A percentile compares a stretch with the other conserved stretches of the same genome.
Conservation (phyloP, 257 asterid genomes). For the Oldenlandia corymbosa region DNA sequence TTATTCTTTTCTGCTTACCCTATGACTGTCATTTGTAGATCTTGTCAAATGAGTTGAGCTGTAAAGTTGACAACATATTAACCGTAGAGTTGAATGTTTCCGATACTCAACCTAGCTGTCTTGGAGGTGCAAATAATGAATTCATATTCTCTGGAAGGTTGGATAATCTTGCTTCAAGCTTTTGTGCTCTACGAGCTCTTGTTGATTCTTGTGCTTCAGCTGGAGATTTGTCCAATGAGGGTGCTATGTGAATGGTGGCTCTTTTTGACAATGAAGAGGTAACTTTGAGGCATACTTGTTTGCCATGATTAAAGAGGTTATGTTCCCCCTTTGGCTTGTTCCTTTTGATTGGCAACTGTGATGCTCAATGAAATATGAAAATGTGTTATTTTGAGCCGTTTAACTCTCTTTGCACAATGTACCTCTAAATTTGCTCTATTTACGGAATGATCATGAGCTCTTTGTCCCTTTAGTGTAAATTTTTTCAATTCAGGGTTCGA, state of each 20-base stretch:
- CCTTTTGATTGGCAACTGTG: not conserved
- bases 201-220: conserved; percentile 70
- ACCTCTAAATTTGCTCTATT: not conserved
- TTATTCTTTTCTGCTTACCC: not conserved
- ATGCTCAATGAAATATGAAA: not conserved
- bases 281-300: conserved; percentile 17
- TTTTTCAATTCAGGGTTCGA: no score
- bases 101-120: conserved; percentile 97
- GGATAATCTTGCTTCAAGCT: conserved; percentile 97
- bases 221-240: conserved; percentile 65
- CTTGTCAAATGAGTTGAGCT: conserved; percentile 81
- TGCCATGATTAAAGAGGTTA: not conserved
- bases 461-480: not conserved
- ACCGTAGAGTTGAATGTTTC: conserved; percentile 86
- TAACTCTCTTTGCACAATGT: not conserved
- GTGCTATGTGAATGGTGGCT: conserved; percentile 82
- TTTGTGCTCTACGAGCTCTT: conserved; percentile 94
- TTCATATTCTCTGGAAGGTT: conserved; percentile 96
- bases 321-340: not conserved
- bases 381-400: not conserved
- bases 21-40: conserved; percentile 42
- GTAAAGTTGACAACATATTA: conserved; percentile 71
- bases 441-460: not conserved
- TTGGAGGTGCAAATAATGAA: conserved; percentile 94
- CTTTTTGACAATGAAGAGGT: conserved; percentile 98